Percentiles rank a stretch among this genome's conserved stretches.
phyloP scores from a whole-genome alignment of 352 stramenopile genomes.

The Peronospora destructor region DNA sequence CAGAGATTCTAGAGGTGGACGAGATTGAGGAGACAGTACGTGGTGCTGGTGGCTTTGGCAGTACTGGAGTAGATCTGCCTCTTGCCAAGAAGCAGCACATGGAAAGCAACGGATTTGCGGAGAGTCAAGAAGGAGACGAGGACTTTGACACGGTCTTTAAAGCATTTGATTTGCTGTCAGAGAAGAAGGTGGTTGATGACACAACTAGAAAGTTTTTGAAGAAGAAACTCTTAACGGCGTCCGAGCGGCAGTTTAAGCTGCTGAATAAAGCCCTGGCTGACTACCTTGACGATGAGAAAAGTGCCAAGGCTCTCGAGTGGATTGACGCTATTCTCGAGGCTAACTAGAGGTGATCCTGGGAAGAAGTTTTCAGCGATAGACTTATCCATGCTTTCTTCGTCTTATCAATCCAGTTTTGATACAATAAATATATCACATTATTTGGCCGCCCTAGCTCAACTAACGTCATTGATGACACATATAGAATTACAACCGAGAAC shows the following conservation, averaged over 20 bases:
- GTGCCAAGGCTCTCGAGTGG: constrained; percentile 58
- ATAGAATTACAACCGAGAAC: constrained; percentile 34
- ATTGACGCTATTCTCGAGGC: constrained; percentile 50
- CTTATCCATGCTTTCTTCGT: background rate
- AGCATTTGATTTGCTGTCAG: constrained; percentile 45
- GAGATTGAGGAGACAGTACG: constrained; percentile 93
- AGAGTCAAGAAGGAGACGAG: constrained; percentile 7
- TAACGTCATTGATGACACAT: too few relatives aligned
- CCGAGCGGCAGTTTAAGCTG: constrained; percentile 48
- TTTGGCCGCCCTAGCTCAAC: too few relatives aligned
- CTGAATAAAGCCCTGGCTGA: constrained; percentile 42
- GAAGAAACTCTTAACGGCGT: constrained; percentile 45
- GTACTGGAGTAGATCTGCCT: constrained; percentile 81
- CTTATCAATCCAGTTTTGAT: constrained; percentile 5
- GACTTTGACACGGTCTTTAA: constrained; percentile 28
- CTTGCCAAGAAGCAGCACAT: constrained; percentile 44
- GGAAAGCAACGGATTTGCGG: constrained; percentile 1
- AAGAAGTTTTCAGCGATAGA: background rate
- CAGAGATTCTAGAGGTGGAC: constrained; percentile 86
- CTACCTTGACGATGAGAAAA: constrained; percentile 35
- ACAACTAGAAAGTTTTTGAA: constrained; percentile 47
- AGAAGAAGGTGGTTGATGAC: constrained; percentile 41
- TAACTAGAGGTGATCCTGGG: constrained; percentile 1
- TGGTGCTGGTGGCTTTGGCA: constrained; percentile 94
- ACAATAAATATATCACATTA: constrained; percentile 29